Conservation (phyloP, 1,284 basidiomycete species). For the Mycena sp. region DNA sequence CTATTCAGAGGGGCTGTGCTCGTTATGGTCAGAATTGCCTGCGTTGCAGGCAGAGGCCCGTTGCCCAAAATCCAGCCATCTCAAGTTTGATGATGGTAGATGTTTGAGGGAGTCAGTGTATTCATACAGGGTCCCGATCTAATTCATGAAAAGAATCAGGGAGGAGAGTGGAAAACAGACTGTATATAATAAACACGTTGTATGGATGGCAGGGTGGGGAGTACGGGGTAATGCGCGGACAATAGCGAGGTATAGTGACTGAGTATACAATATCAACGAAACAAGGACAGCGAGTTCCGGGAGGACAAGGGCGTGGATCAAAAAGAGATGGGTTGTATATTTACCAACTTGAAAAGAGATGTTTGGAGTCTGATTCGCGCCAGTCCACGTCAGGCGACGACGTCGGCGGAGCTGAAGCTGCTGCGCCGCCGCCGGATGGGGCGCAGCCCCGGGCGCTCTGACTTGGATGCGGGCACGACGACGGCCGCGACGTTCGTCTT, state of each 20-base stretch:
- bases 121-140: no score
- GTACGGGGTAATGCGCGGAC: conserved; percentile 24
- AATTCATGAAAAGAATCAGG: no score
- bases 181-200: no score
- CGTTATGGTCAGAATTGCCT: no score
- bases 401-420: conserved; percentile 84
- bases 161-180: no score
- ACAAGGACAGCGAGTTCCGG: conserved; percentile 28
- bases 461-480: conserved; percentile 72
- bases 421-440: conserved; percentile 78
- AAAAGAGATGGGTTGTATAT: no score
- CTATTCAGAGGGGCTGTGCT: no score
- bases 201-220: conserved; percentile 26
- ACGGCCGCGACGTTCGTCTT: conserved; percentile 73
- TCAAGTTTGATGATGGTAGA: no score
- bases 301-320: conserved; percentile 8
- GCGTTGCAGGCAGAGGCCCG: no score
- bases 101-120: no score
- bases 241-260: conserved; percentile 16
- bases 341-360: conserved; percentile 11
- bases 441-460: conserved; percentile 74
- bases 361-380: neutral
- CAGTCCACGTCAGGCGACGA: conserved; percentile 65
- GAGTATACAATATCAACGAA: conserved; percentile 23
- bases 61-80: no score